phyloP scores from a whole-genome alignment of 768 basidiomycete species.

The Lentinula raphanica region DNA sequence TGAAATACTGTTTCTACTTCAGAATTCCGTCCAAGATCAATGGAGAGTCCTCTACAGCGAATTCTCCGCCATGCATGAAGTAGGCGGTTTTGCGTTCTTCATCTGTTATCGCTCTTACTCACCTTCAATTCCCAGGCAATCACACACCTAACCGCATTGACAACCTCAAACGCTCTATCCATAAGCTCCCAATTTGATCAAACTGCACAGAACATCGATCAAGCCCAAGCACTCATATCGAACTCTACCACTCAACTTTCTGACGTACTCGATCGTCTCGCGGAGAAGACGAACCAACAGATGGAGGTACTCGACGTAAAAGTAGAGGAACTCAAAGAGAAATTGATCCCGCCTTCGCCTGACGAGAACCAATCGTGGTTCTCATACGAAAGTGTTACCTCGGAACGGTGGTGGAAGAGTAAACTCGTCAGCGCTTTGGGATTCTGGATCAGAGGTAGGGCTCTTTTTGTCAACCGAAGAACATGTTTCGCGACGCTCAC shows the following conservation, averaged over 20 bases:
- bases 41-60: slow-evolving; percentile 18
- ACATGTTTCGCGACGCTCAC: not conserved
- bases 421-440: not conserved
- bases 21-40: not conserved
- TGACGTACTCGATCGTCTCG: slow-evolving; percentile 30
- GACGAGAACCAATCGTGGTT: not conserved
- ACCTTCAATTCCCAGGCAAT: slow-evolving; percentile 14
- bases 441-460: not conserved
- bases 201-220: slow-evolving; percentile 13
- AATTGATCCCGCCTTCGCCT: slow-evolving; percentile 17
- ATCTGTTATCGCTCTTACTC: slow-evolving; percentile 20
- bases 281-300: slow-evolving; percentile 34
- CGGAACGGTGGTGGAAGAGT: slow-evolving; percentile 4
- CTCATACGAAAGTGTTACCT: not conserved
- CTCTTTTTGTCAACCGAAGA: not conserved
- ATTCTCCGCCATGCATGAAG: not conserved
- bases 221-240: not conserved
- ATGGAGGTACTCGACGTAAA: slow-evolving; percentile 45
- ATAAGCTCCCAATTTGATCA: slow-evolving; percentile 26
- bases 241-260: slow-evolving; percentile 27
- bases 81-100: not conserved
- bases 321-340: slow-evolving; percentile 26
- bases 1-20: not conserved
- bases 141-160: slow-evolving; percentile 16
- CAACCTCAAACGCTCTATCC: slow-evolving; percentile 18